A percentile compares a stretch with the other conserved stretches of the same genome.
These are phyloP conservation scores for Talaromyces sp. DNA, from an alignment of 2,329 filamentous ascomycete genomes.

Conservation along the genomic window DNA sequence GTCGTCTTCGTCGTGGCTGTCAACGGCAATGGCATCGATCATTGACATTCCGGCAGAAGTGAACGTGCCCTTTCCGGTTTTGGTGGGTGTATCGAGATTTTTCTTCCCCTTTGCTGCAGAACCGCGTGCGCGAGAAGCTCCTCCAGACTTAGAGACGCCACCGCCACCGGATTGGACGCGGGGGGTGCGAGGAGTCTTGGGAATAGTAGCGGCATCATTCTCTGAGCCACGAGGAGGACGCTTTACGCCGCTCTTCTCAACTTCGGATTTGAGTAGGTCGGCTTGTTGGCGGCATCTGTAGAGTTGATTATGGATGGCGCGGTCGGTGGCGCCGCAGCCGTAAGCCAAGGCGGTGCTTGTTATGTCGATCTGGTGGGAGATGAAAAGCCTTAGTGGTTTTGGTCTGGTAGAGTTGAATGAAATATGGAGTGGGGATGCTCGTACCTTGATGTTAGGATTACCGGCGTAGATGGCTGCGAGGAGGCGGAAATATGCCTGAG, in stretches of 20 bases:
- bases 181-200: neutral
- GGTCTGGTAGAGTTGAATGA: neutral
- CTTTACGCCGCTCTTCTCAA: slow-evolving; percentile 17
- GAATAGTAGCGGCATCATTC: neutral
- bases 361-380: slow-evolving; percentile 45
- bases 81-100: neutral
- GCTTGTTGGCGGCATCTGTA: slow-evolving; percentile 47
- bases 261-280: slow-evolving; percentile 33
- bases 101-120: neutral
- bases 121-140: neutral
- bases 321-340: slow-evolving; percentile 48
- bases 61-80: neutral
- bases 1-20: neutral
- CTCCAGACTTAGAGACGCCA: neutral
- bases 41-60: neutral
- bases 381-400: neutral
- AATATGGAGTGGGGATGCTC: neutral
- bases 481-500: slow-evolving; percentile 29
- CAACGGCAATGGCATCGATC: neutral
- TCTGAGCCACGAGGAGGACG: neutral
- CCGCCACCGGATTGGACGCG: neutral
- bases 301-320: slow-evolving; percentile 50
- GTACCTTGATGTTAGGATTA: slow-evolving; percentile 30
- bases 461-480: slow-evolving; percentile 31
- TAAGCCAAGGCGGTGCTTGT: slow-evolving; percentile 46